These are phyloP conservation scores for Talaromyces pinophilus DNA, from an alignment of 2,329 filamentous ascomycete genomes.

Conservation along the genomic window DNA sequence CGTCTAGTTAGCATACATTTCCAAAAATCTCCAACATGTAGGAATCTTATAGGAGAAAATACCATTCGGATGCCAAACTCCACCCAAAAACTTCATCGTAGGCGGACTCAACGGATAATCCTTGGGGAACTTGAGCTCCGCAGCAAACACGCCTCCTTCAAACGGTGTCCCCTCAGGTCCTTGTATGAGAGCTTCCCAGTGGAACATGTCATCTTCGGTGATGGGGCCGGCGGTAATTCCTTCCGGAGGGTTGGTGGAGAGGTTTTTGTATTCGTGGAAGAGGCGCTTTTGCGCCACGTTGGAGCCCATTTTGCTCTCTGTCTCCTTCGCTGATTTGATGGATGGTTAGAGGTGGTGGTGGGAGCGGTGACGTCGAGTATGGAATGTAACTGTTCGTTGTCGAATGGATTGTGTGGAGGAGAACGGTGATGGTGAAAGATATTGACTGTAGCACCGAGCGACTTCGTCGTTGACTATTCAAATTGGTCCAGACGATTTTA, in stretches of 20 bases:
- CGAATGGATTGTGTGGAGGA: not conserved
- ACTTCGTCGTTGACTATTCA: not conserved
- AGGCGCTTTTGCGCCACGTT: slow-evolving; percentile 71
- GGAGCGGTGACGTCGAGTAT: slow-evolving; percentile 1
- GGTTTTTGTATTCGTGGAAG: slow-evolving; percentile 91
- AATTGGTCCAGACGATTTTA: not conserved
- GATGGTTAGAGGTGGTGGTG: not conserved
- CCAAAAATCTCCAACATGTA: not conserved
- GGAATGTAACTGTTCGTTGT: not conserved
- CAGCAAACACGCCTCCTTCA: slow-evolving; percentile 92
- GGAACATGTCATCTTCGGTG: slow-evolving; percentile 89
- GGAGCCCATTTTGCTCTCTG: slow-evolving; percentile 43
- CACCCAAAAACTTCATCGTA: slow-evolving; percentile 88
- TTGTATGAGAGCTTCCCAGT: slow-evolving; percentile 96
- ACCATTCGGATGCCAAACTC: slow-evolving; percentile 96
- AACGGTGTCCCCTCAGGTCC: slow-evolving; percentile 95
- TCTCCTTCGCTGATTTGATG: not conserved
- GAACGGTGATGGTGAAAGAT: not conserved
- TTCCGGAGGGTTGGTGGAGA: slow-evolving; percentile 93
- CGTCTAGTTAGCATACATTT: not conserved
- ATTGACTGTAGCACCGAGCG: not conserved
- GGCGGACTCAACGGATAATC: slow-evolving; percentile 97
- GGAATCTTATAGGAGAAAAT: slow-evolving; percentile 30
- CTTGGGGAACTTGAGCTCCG: slow-evolving; percentile 89
- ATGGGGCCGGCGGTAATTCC: slow-evolving; percentile 94